Base-by-base conservation (phyloP, 192 early-diverging fungal species). In the Entomortierella parvispora region DNA sequence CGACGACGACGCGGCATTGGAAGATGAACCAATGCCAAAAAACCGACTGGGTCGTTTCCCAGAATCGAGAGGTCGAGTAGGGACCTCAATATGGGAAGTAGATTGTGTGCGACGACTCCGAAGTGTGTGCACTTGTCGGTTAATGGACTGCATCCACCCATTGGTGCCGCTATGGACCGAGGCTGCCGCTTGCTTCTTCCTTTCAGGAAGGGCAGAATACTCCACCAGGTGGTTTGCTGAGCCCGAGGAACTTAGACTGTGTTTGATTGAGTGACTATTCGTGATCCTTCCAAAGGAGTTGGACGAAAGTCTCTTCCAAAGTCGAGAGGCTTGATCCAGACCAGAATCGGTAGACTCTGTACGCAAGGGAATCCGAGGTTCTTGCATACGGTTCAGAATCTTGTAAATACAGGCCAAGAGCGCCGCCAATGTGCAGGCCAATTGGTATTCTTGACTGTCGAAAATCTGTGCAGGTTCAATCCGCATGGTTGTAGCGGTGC, bases 401-500 rank as follows among this genome's bases (percentile, higher is more conserved):
- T 76, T 52, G 57, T 88, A 88, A 8, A 84, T 53, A 28, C 86
- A 75, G 0, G 71, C 79, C n/a, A 88, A 52, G 14, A 88, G 46
- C 5, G 81, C 84, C 22, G 87, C 87, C 18, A 88, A 56, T 17
- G 87, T 71, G 69, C 87, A 88, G 31, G 82, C 84, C 40, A 88
- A 61, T 52, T 81, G 83, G 51, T 86, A 86, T 67, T 88, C 83
- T 57, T 84, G 74, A 47, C 71, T 81, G 18, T 71, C 66, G 51
- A 81, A 70, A 20, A 80, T 25, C 44, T 78, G 46, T 12, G 65
- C 47, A 7, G 62, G 43, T 43, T 79, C 50, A 25, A 67, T 32
- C 26, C 43, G 11, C 34, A 46, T 15, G 25, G 62, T 31, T 52
- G 62, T 8, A 4, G 32, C 34, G 37, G 23, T n/a, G 25, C 48